These are phyloP conservation scores for Alternaria triticina DNA, from an alignment of 2,329 filamentous ascomycete genomes.

Conservation along the genomic window DNA sequence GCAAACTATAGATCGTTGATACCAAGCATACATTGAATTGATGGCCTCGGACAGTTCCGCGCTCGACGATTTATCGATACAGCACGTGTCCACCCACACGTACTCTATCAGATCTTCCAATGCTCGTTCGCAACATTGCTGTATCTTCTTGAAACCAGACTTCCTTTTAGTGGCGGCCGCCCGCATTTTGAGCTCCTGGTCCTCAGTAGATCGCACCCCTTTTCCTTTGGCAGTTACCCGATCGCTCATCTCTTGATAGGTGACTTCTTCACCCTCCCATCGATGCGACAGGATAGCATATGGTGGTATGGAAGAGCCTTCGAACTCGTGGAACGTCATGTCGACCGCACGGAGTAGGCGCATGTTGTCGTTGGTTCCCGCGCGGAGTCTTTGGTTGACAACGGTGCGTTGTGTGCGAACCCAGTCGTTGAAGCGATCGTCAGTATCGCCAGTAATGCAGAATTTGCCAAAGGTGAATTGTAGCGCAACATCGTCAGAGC, in stretches of 20 bases:
- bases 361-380: not conserved
- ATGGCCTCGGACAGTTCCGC: not conserved
- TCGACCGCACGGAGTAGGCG: not conserved
- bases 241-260: not conserved
- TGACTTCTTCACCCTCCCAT: not conserved
- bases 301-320: not conserved
- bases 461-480: not conserved
- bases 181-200: not conserved
- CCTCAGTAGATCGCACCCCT: rapidly evolving
- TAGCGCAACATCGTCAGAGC: not conserved
- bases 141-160: not conserved
- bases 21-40: not conserved
- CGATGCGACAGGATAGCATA: not conserved
- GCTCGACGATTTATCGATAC: not conserved
- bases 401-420: not conserved
- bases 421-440: too few relatives aligned
- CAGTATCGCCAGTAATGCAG: not conserved
- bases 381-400: not conserved
- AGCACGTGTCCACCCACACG: not conserved
- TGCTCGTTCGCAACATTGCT: not conserved
- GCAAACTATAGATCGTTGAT: not conserved
- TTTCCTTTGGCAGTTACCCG: not conserved
- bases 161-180: not conserved
- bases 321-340: not conserved
- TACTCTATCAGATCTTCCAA: not conserved